phyloP scores from a whole-genome alignment of 345 rosid genomes.

The Dimocarpus longan region DNA sequence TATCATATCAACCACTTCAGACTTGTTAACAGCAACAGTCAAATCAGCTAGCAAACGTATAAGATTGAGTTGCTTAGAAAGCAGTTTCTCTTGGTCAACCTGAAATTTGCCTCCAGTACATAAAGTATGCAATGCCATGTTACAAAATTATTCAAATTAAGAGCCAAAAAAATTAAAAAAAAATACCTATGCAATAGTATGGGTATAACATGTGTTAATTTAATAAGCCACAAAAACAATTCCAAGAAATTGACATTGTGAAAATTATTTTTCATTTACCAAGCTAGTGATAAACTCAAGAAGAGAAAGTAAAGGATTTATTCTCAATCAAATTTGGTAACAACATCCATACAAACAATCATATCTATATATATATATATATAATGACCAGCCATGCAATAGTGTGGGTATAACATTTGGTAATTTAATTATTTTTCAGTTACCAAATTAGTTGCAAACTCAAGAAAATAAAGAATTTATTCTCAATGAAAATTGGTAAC shows the following conservation, averaged over 20 bases:
- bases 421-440: too few relatives aligned
- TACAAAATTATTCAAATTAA: conserved; percentile 1
- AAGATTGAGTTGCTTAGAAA: conserved; percentile 82
- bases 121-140: conserved; percentile 9
- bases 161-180: neutral
- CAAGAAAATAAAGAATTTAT: neutral
- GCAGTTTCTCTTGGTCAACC: conserved; percentile 87
- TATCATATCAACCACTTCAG: conserved; percentile 97
- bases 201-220: conserved; percentile 1
- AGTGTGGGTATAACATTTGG: neutral
- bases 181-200: conserved; percentile 6
- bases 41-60: conserved; percentile 93
- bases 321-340: too few relatives aligned
- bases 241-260: conserved; percentile 3
- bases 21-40: conserved; percentile 84
- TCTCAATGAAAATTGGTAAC: neutral
- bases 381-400: neutral
- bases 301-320: too few relatives aligned
- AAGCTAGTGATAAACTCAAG: too few relatives aligned
- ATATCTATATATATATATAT: neutral
- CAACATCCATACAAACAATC: neutral
- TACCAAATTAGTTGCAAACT: neutral
- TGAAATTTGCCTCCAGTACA: conserved; percentile 41
- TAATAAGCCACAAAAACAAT: conserved; percentile 13
- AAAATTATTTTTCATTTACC: neutral